Percentiles rank a stretch among this genome's conserved stretches.
These are phyloP conservation scores for Brassica rapa DNA, from an alignment of 345 rosid genomes.

Conservation along the genomic window DNA sequence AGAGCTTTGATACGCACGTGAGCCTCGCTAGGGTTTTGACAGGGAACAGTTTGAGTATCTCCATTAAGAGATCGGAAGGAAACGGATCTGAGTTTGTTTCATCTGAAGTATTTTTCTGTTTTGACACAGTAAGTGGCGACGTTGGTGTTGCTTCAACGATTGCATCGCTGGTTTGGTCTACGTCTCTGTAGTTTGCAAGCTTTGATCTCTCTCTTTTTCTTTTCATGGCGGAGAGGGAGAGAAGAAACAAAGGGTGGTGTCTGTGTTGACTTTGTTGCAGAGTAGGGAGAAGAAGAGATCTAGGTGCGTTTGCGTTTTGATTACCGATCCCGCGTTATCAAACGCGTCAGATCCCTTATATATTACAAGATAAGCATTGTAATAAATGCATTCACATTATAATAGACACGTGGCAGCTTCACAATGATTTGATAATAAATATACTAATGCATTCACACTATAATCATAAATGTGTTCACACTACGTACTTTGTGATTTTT, in stretches of 20 bases:
- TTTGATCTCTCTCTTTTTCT: neutral
- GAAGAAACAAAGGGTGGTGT: neutral
- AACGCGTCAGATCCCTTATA: neutral
- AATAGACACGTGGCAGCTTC: too few relatives aligned
- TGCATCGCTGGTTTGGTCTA: neutral
- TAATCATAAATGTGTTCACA: too few relatives aligned
- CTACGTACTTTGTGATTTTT: too few relatives aligned
- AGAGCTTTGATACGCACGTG: neutral
- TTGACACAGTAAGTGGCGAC: neutral
- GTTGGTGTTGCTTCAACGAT: neutral
- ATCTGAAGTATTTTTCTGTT: neutral
- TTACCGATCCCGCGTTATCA: neutral
- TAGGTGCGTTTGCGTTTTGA: neutral
- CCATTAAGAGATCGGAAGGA: neutral
- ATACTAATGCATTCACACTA: too few relatives aligned
- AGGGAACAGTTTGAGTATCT: neutral
- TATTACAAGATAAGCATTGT: too few relatives aligned
- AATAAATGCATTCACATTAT: too few relatives aligned
- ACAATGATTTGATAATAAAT: too few relatives aligned
- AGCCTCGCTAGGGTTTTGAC: neutral
- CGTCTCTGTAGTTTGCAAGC: neutral
- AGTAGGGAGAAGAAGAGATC: neutral
- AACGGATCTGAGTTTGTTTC: neutral
- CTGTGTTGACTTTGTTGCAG: neutral
- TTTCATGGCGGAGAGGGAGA: constrained; percentile 2